Evolutionary conservation across 139 green algal genomes (phyloP).

Genomic region (Coelastrella sp.): DNA sequence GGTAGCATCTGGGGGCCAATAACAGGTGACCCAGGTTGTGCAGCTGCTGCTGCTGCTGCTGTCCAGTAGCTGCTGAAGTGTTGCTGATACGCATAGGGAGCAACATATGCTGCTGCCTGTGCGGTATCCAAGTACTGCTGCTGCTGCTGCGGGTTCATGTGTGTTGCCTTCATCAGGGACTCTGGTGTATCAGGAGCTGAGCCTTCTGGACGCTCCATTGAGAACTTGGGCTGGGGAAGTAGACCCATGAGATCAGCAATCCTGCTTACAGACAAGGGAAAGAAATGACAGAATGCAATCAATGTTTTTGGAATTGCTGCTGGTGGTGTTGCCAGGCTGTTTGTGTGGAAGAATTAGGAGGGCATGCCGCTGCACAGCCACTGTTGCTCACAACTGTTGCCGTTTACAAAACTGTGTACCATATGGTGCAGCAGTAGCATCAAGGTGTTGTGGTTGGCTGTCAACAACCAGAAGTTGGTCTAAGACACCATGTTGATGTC

Average conservation of each 20-base stretch:
- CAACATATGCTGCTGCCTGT: background rate
- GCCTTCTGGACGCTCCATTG: background rate
- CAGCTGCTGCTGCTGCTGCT: background rate
- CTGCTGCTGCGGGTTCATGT: background rate
- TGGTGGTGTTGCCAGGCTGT: background rate
- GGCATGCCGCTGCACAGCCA: no score
- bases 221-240: slow-evolving; percentile 35
- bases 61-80: slow-evolving; percentile 37
- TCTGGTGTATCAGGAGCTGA: slow-evolving; percentile 16
- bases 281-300: background rate
- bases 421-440: no score
- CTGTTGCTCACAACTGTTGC: no score
- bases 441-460: no score
- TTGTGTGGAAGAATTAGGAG: no score
- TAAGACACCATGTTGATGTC: no score
- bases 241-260: slow-evolving; percentile 1
- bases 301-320: background rate
- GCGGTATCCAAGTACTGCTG: background rate
- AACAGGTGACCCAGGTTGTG: background rate
- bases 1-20: background rate
- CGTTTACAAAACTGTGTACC: no score
- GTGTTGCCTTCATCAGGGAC: background rate
- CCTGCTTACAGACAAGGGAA: background rate
- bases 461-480: no score
- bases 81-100: background rate